phyloP scores from a whole-genome alignment of 2,329 filamentous ascomycete genomes.

The Ophiostoma montium region DNA sequence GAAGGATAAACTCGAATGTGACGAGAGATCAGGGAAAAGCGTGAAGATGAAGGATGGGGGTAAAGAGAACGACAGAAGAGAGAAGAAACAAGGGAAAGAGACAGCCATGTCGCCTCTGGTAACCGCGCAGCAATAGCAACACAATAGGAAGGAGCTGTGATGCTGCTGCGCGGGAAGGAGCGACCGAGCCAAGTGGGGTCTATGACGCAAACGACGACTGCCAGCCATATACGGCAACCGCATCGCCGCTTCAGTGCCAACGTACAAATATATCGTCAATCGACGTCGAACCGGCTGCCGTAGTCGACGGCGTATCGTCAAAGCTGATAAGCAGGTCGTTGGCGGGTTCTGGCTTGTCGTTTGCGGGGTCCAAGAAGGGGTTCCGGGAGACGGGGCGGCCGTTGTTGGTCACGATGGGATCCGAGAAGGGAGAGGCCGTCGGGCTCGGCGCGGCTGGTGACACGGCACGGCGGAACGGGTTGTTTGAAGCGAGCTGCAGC shows the following conservation, averaged over 20 bases:
- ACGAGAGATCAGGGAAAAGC: background rate
- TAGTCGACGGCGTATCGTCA: constrained; percentile 4
- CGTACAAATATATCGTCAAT: constrained; percentile 10
- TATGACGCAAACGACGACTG: constrained; percentile 4
- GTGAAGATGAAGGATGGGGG: constrained; percentile 9
- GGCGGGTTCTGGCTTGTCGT: constrained; percentile 1
- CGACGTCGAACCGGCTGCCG: background rate
- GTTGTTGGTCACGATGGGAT: background rate
- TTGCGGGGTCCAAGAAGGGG: constrained; percentile 8
- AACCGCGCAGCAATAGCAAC: constrained; percentile 2
- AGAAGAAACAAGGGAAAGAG: background rate
- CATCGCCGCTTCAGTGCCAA: background rate
- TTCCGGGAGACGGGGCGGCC: constrained; percentile 9
- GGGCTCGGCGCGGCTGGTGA: constrained; percentile 6
- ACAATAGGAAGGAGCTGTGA: constrained; percentile 1
- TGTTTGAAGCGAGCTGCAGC: constrained; percentile 8
- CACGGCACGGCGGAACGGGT: constrained; percentile 8
- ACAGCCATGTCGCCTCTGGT: background rate
- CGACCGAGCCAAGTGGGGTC: background rate
- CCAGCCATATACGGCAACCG: background rate
- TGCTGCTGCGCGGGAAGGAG: constrained; percentile 1
- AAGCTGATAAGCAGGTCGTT: constrained; percentile 3
- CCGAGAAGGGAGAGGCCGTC: constrained; percentile 6
- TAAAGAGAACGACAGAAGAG: constrained; percentile 14
- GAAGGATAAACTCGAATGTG: background rate